Evolutionary conservation across 768 basidiomycete species (phyloP), one percentile per base, ranked within the genome.

Genomic region (Clitopilus passeckerianus): DNA sequence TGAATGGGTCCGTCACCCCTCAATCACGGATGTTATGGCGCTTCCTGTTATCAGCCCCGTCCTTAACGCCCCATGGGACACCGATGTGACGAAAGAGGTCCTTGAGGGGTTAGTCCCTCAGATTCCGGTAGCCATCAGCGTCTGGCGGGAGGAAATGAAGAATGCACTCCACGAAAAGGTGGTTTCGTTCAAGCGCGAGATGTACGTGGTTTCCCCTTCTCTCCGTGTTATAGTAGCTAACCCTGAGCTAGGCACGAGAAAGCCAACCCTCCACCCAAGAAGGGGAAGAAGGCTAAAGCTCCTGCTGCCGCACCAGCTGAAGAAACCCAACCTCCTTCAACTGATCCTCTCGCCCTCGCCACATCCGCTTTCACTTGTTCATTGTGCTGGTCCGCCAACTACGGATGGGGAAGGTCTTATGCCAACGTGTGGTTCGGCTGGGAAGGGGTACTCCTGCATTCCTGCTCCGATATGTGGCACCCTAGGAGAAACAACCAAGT

Each of bases 401-500:
- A 41, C 37, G 37, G 37, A 15, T 50, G 46, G 46, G 20, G 46
- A 3, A 18, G 20, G 5, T 18, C 46, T 5, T 18, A 18, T 12
- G 46, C 46, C 46, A 18, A 10, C 20, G 22, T 50, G 6, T 50
- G 46, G 46, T 50, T 50, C 12, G 46, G 46, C 16, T 50, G 46
- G 46, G 18, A 10, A 10, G 46, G 46, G 2, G 46, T 50, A 10
- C 9, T 59, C 60, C 63, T 53, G 59, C 61, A 14, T 64, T 60
- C 0, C 59, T 72, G 3, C 56, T 58, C 4, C 70, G 72, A 5
- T 61, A 59, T 22, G 46, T 50, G 37, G 37, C 27, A 30, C 27
- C 27, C 15, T 8, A 34, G 22, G n/a, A 61, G 56, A 37, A 4
- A 61, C 59, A 0, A 63, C 59, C 23, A 22, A 20, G 16, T 18